Evolutionary conservation across 139 green algal species (phyloP).

Genomic region (Auxenochlorella pyrenoidosa): DNA sequence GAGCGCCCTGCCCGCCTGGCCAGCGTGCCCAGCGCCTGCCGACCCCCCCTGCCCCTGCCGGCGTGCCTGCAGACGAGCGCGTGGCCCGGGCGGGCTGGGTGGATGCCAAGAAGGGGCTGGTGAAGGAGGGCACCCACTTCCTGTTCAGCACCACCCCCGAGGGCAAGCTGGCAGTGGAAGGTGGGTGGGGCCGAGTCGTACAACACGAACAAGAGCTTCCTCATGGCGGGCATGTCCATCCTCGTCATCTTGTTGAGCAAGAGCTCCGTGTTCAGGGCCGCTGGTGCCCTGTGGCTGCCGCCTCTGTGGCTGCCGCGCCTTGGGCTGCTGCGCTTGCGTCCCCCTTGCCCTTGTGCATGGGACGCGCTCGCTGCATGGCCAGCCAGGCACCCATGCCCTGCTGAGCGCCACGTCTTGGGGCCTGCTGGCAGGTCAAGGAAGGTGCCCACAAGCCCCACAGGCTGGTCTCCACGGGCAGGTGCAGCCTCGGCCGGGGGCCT

Average conservation of each 20-base stretch:
- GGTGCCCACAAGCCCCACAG: no score
- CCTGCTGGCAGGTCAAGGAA: no score
- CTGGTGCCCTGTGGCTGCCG: no score
- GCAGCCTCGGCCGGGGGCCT: no score
- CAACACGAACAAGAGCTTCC: no score
- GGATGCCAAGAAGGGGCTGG: neutral
- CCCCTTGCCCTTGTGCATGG: no score
- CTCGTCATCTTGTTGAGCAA: no score
- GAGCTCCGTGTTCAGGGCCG: no score
- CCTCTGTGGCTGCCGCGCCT: neutral
- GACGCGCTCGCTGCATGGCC: no score
- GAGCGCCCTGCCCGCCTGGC: neutral
- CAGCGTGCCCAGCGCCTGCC: neutral
- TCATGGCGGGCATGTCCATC: no score
- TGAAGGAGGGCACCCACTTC: constrained; percentile 46
- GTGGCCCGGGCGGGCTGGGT: constrained; percentile 21
- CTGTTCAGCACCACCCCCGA: constrained; percentile 19
- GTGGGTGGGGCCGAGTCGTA: neutral
- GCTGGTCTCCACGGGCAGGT: no score
- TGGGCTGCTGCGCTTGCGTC: neutral
- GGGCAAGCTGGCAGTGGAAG: constrained; percentile 29
- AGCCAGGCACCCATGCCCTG: neutral
- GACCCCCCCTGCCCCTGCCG: neutral
- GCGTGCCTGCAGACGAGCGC: constrained; percentile 27
- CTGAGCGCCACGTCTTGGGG: no score